Base-by-base conservation (phyloP, 2,329 filamentous ascomycete genomes). In the Trichoderma hamatum region DNA sequence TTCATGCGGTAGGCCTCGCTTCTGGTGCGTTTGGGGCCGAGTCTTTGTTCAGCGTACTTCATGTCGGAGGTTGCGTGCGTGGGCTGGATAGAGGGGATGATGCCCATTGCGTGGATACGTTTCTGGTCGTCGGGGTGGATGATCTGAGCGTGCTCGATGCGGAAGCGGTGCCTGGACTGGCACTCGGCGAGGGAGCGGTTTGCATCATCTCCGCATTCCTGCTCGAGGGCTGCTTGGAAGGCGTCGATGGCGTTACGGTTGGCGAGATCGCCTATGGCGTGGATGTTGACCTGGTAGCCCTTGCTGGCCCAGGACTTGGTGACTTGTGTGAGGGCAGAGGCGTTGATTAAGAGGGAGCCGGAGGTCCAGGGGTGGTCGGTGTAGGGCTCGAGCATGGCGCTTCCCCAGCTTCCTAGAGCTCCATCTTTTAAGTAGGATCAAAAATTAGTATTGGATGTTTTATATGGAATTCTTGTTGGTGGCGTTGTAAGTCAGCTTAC, bases 41-140 rank as follows among this genome's bases (percentile, higher is more conserved):
- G 85, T 7, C 90, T 84, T 49, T 77, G 78, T 70, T 87, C 83
- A 10, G 89, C 90, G 73, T 91, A 92, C 5, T 84, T 83, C 87
- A 90, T 90, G 76, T 92, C 90, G 9, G 88, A 90, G 3, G 90
- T 92, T 26, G 90, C 89, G 74, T 92, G 90, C 0, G 90, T 92
- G 5, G 90, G 90, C 74, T 92, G 90, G 67, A 92, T 88, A 2
- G 88, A 90, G 0, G 90, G 89, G 64, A 92, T 84, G 73, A 92
- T 86, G 7, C 87, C 87, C 5, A 90, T 77, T 5, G 81, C 79
- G 64, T 80, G 81, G 73, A 92, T 86, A 34, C 89, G 84, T 1
- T 72, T 78, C 75, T 91, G 90, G 77, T 92, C 90, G 69, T 83
- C 81, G 4, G 88, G 87, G 74, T 90, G 86, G 70, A 92, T 88